Evolutionary conservation across 2,329 filamentous ascomycete genomes (phyloP).

Genomic region (Penicillium sp.): DNA sequence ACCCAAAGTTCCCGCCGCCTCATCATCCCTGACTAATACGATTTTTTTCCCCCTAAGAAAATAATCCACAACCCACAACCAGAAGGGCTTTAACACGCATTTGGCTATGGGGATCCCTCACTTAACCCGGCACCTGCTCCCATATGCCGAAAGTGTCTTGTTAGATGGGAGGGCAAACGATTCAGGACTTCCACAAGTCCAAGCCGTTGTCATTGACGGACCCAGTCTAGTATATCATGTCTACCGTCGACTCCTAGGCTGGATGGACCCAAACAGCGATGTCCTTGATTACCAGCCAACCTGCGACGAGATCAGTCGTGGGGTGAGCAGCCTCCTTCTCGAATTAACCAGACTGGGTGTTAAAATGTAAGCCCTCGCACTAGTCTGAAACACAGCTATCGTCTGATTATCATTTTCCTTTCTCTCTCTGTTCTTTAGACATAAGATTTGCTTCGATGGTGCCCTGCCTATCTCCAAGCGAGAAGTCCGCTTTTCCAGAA

Average conservation of each 20-base stretch:
- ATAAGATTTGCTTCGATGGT: conserved; percentile 81
- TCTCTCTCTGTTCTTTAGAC: conserved; percentile 41
- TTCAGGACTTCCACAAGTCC: conserved; percentile 13
- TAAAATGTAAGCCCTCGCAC: conserved; percentile 54
- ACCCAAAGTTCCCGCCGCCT: neutral
- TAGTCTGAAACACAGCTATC: neutral
- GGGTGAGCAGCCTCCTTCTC: conserved; percentile 62
- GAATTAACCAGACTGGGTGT: conserved; percentile 55
- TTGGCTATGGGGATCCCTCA: conserved; percentile 34
- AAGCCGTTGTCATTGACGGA: conserved; percentile 65
- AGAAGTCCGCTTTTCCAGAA: conserved; percentile 58
- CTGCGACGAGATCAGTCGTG: conserved; percentile 61
- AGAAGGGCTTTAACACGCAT: neutral
- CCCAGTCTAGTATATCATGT: conserved; percentile 75
- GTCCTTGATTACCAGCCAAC: conserved; percentile 55
- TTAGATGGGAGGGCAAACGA: conserved; percentile 11
- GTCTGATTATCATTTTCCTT: neutral
- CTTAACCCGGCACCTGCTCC: conserved; percentile 30
- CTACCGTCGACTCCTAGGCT: conserved; percentile 55
- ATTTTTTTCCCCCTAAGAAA: neutral
- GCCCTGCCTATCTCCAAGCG: conserved; percentile 68
- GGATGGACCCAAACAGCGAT: conserved; percentile 38
- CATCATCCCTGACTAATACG: conserved; percentile 1
- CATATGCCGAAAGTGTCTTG: conserved; percentile 26
- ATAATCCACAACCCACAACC: neutral